phyloP scores from a whole-genome alignment of 805 yeast genomes.

The Clavispora fructus region DNA sequence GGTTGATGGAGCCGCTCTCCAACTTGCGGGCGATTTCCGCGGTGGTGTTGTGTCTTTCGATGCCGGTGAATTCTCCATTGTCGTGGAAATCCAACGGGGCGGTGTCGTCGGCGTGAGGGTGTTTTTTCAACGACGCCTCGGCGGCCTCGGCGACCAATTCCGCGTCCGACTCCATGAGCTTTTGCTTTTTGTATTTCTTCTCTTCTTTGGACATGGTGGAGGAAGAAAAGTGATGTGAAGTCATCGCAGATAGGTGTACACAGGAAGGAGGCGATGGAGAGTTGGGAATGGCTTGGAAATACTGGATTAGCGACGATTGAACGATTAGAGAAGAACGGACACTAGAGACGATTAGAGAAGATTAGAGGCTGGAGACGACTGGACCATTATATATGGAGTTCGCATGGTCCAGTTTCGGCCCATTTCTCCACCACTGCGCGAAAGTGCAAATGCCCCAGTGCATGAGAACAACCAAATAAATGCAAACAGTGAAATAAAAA shows the following conservation, averaged over 20 bases:
- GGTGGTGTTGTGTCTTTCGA: constrained; percentile 60
- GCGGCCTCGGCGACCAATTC: constrained; percentile 66
- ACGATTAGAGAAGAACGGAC: too few relatives aligned
- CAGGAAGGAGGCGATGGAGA: too few relatives aligned
- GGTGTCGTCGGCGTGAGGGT: constrained; percentile 39
- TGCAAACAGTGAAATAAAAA: too few relatives aligned
- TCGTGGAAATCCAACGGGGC: constrained; percentile 49
- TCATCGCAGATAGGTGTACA: background rate
- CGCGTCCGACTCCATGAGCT: constrained; percentile 48
- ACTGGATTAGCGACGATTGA: too few relatives aligned
- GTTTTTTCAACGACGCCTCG: constrained; percentile 45
- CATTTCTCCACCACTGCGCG: too few relatives aligned
- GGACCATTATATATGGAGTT: too few relatives aligned
- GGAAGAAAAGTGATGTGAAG: background rate
- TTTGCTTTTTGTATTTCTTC: constrained; percentile 32
- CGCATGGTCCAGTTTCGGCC: too few relatives aligned
- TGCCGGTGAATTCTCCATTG: constrained; percentile 56
- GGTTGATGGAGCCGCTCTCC: constrained; percentile 59
- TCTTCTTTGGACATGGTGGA: constrained; percentile 12
- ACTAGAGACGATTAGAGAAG: too few relatives aligned
- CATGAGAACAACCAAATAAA: too few relatives aligned
- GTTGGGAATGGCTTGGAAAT: too few relatives aligned
- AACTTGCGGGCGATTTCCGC: constrained; percentile 55
- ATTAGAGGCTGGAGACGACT: too few relatives aligned
- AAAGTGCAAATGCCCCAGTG: too few relatives aligned